phyloP scores from a whole-genome alignment of 805 yeast genomes.

The Myxozyma geophila region DNA sequence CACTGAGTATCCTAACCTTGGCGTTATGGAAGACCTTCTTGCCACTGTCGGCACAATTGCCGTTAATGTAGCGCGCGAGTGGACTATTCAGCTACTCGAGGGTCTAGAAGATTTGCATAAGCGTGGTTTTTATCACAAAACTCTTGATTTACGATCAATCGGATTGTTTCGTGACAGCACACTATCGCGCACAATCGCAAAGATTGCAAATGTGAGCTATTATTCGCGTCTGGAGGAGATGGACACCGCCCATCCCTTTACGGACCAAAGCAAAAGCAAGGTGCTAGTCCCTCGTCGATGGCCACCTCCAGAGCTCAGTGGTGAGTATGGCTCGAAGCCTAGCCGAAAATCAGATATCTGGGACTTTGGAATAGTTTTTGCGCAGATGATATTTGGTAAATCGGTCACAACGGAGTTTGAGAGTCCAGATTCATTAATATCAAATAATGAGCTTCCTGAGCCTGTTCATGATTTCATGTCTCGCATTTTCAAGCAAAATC shows the following conservation, averaged over 20 bases:
- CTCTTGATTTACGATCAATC: constrained; percentile 65
- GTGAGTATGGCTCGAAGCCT: constrained; percentile 50
- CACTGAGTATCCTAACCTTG: constrained; percentile 64
- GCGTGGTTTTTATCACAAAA: constrained; percentile 77
- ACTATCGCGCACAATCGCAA: constrained; percentile 61
- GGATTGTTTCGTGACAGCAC: constrained; percentile 56
- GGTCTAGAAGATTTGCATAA: constrained; percentile 85
- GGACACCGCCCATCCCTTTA: constrained; percentile 45
- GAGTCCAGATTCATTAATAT: constrained; percentile 68
- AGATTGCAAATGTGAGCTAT: constrained; percentile 49
- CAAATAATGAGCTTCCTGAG: constrained; percentile 53
- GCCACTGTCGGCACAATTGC: constrained; percentile 69
- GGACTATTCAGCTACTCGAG: constrained; percentile 87
- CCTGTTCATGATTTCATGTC: constrained; percentile 68
- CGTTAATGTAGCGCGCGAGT: constrained; percentile 77
- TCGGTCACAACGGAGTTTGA: constrained; percentile 59
- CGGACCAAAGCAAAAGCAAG: not conserved
- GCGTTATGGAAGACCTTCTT: constrained; percentile 66
- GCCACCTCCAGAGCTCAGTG: constrained; percentile 79
- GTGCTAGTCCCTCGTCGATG: constrained; percentile 49
- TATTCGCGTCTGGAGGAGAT: constrained; percentile 40
- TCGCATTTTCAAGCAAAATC: constrained; percentile 65
- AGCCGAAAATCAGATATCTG: constrained; percentile 89
- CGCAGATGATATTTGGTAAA: constrained; percentile 66
- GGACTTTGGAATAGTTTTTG: constrained; percentile 83